Evolutionary conservation across 441 rosid species (phyloP).

Genomic region (Euphorbia schlechtendalii): DNA sequence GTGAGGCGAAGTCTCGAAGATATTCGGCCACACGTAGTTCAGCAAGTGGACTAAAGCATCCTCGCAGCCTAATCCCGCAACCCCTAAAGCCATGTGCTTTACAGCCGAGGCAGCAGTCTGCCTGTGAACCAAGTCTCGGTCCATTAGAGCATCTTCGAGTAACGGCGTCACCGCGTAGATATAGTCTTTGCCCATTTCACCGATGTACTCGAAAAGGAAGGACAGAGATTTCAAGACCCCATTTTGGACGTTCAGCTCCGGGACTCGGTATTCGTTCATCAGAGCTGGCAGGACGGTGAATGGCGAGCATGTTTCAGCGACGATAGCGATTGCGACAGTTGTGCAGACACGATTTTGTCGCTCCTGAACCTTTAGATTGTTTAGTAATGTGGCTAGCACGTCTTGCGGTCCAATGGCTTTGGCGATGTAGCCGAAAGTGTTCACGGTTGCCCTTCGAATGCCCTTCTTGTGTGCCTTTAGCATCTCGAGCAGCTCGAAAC

Average conservation of each 20-base stretch:
- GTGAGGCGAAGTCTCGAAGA: slow-evolving; percentile 98
- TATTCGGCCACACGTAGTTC: slow-evolving; percentile 96
- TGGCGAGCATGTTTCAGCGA: slow-evolving; percentile 97
- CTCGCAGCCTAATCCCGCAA: slow-evolving; percentile 98
- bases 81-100: slow-evolving; percentile 96
- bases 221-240: slow-evolving; percentile 96
- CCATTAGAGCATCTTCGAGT: slow-evolving; percentile 97
- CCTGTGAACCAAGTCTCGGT: slow-evolving; percentile 92
- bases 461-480: slow-evolving; percentile 99
- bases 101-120: slow-evolving; percentile 98
- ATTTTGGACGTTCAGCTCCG: slow-evolving; percentile 94
- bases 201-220: slow-evolving; percentile 91
- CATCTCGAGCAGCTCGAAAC: slow-evolving; percentile 98
- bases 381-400: slow-evolving; percentile 91
- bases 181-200: slow-evolving; percentile 98
- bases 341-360: slow-evolving; percentile 98
- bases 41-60: slow-evolving; percentile 85
- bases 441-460: slow-evolving; percentile 88
- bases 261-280: slow-evolving; percentile 95
- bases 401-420: slow-evolving; percentile 99
- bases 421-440: slow-evolving; percentile 94
- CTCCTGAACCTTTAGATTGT: slow-evolving; percentile 97
- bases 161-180: slow-evolving; percentile 96
- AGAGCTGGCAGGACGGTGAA: slow-evolving; percentile 89
- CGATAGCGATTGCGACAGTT: slow-evolving; percentile 94